Evolutionary conservation across 306 rosid species (phyloP).

Genomic region (Pachyrhizus erosus): DNA sequence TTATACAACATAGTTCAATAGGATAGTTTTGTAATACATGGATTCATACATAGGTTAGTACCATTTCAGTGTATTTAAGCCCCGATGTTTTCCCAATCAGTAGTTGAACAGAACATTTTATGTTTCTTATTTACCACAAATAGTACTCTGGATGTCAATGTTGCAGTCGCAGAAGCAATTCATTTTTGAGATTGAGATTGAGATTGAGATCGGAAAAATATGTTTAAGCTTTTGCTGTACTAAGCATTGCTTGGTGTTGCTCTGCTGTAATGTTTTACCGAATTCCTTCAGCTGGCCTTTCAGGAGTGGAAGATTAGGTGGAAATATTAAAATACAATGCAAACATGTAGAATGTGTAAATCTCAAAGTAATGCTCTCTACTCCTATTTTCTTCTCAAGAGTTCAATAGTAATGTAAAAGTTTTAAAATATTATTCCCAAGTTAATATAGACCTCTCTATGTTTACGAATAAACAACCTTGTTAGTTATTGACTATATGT

Average conservation of each 20-base stretch:
- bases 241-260: constrained; percentile 11
- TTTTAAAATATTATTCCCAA: constrained; percentile 2
- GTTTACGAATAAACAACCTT: not conserved
- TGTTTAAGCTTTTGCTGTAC: not conserved
- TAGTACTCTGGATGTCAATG: constrained; percentile 15
- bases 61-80: constrained; percentile 26
- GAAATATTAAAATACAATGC: not conserved
- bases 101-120: constrained; percentile 27
- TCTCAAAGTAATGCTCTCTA: constrained; percentile 25
- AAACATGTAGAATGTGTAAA: not conserved
- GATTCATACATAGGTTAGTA: constrained; percentile 39
- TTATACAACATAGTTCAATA: constrained; percentile 35
- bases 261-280: constrained; percentile 28
- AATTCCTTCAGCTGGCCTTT: not conserved
- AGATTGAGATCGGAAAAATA: constrained; percentile 5
- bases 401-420: not conserved
- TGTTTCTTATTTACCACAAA: constrained; percentile 5
- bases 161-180: constrained; percentile 29
- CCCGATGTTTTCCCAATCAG: constrained; percentile 29
- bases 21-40: constrained; percentile 41
- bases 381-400: not conserved
- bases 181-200: constrained; percentile 15
- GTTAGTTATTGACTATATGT: not conserved
- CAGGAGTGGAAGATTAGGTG: not conserved
- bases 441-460: not conserved